Evolutionary conservation across 192 early-diverging fungal species (phyloP).

Genomic region (Rhizophagus clarus): DNA sequence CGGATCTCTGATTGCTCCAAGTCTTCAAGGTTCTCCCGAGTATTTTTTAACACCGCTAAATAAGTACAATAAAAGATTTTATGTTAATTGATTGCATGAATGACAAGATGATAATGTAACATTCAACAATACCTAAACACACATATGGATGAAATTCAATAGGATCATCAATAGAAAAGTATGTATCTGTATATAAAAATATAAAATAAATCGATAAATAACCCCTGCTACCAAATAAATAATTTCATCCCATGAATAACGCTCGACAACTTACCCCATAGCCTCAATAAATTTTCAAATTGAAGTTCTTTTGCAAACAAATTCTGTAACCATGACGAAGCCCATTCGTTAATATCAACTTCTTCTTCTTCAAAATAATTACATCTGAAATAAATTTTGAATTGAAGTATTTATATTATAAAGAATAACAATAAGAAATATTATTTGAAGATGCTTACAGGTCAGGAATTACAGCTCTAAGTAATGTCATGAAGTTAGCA

Average conservation of each 20-base stretch:
- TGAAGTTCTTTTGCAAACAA: conserved; percentile 83
- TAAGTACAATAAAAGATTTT: not conserved
- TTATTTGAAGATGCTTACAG: conserved; percentile 57
- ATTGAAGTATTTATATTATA: not conserved
- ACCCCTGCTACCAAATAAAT: no score
- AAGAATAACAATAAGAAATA: not conserved
- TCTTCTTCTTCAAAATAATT: conserved; percentile 96
- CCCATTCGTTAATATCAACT: conserved; percentile 85
- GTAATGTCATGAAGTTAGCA: conserved; percentile 84
- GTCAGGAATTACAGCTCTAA: conserved; percentile 83
- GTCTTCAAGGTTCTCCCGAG: conserved; percentile 84
- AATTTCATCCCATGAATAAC: not conserved
- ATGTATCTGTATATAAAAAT: conserved; percentile 64
- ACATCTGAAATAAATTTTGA: conserved; percentile 37
- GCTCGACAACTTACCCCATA: conserved; percentile 60
- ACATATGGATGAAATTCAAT: conserved; percentile 84
- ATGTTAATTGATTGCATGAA: not conserved
- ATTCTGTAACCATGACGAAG: conserved; percentile 79
- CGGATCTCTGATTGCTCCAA: conserved; percentile 91
- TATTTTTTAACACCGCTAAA: conserved; percentile 70
- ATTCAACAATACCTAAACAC: conserved; percentile 59
- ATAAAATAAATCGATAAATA: not conserved
- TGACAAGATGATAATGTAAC: not conserved
- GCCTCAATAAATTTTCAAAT: conserved; percentile 72
- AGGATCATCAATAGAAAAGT: conserved; percentile 77